Base-by-base conservation (phyloP, 2,329 filamentous ascomycete genomes). In the Aspergillus sp. region DNA sequence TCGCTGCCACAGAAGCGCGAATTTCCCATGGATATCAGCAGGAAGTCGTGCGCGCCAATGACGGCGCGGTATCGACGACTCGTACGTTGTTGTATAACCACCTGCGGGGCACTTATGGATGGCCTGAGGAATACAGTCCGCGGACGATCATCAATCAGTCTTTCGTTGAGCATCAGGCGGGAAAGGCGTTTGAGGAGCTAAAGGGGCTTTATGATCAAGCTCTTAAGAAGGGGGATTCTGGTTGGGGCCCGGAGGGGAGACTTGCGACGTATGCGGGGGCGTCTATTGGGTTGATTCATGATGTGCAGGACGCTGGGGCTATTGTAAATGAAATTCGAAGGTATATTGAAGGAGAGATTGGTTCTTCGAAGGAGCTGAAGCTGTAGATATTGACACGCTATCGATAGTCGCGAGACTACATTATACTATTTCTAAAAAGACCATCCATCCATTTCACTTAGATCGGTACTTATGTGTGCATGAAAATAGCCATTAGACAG, bases 71-170 rank as follows among this genome's bases (percentile, higher is more conserved):
- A n/a, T 71, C 57, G 5, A 83, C 80, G 0, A 73, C 72, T 3
- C 60, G 76, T 17, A 76, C 75, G 0, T 71, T 72, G 45, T 63
- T 82, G 3, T 82, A 81, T 56, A 80, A 82, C 59, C 63, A 63
- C 7, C 63, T 81, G 4, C 65, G 81, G 4, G 80, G 79, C 0
- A 84, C 79, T 0, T 73, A 68, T 19, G 77, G 74, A 1, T 85
- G 83, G 83, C 80, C 81, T 0, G 64, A 70, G 37, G 65, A 64
- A 13, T 84, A 82, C 58, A 78, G 78, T 58, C 82, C 74, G 0
- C 67, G 83, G 22, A 78, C 75, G 43, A 43, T 42, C 37, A 10
- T 46, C 46, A 55, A 54, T 45, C 51, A 46, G 32, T 50, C 47
- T 41, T 48, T 37, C 46, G 46, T 47, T 27, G 20, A 48, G 48